These are phyloP conservation scores for Leucocoprinus birnbaumii DNA, from an alignment of 768 basidiomycete genomes.

Conservation along the genomic window DNA sequence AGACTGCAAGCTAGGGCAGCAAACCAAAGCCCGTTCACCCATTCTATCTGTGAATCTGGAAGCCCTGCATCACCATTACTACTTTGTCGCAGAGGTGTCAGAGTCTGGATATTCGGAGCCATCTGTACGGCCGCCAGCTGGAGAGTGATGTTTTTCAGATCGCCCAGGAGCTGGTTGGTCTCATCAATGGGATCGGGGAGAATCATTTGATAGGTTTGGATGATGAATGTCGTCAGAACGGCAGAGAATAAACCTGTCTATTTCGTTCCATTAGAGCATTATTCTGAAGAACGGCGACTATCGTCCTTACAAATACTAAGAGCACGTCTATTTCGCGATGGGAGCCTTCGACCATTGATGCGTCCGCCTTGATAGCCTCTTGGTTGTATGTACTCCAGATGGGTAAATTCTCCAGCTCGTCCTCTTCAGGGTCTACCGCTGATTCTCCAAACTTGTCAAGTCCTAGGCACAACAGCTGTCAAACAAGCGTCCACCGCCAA, in stretches of 20 bases:
- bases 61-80: neutral
- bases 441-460: no score
- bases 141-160: constrained; percentile 22
- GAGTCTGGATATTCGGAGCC: no score
- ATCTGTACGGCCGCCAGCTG: no score
- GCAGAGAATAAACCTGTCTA: constrained; percentile 43
- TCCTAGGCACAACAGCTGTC: no score
- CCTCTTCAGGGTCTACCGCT: constrained; percentile 25
- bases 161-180: constrained; percentile 31
- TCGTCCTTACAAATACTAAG: constrained; percentile 38
- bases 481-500: no score
- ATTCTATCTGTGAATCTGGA: constrained; percentile 23
- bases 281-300: neutral
- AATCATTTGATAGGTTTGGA: constrained; percentile 38
- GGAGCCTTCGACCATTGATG: constrained; percentile 32
- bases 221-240: constrained; percentile 40
- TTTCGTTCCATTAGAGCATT: neutral
- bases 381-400: constrained; percentile 43
- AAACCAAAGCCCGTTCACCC: constrained; percentile 47
- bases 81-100: neutral
- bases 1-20: constrained; percentile 38
- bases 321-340: constrained; percentile 42
- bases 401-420: constrained; percentile 29
- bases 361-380: constrained; percentile 33
- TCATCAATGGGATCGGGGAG: constrained; percentile 28